A percentile compares a stretch with the other conserved stretches of the same genome.
Conservation (phyloP, 2,329 filamentous ascomycete genomes). For the Pseudogymnoascus sp. region DNA sequence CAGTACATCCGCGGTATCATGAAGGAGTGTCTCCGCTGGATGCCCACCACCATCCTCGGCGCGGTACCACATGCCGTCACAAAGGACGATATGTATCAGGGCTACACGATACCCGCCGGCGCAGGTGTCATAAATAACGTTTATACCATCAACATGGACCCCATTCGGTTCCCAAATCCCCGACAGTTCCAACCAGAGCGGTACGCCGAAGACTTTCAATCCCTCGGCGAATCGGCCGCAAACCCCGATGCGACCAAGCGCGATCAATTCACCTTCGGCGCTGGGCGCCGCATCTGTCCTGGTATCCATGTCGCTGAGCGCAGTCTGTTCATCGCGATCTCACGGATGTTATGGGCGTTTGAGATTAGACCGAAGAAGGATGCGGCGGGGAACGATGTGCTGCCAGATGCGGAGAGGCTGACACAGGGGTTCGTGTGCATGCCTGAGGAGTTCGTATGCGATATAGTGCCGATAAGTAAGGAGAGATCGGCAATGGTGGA, state of each 20-base stretch:
- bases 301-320: slow-evolving; percentile 47
- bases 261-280: slow-evolving; percentile 48
- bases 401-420: slow-evolving; percentile 30
- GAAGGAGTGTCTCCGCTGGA: slow-evolving; percentile 41
- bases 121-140: slow-evolving; percentile 33
- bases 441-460: slow-evolving; percentile 29
- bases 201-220: slow-evolving; percentile 17
- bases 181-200: slow-evolving; percentile 35
- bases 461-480: slow-evolving; percentile 26
- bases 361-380: slow-evolving; percentile 21
- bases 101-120: slow-evolving; percentile 38
- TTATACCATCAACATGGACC: slow-evolving; percentile 40
- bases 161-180: slow-evolving; percentile 33
- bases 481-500: slow-evolving; percentile 24
- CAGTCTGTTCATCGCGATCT: slow-evolving; percentile 37
- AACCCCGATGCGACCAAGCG: slow-evolving; percentile 35
- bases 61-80: slow-evolving; percentile 35
- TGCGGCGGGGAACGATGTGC: slow-evolving; percentile 23
- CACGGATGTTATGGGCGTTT: slow-evolving; percentile 30
- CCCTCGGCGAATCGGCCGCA: slow-evolving; percentile 25
- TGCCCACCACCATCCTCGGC: slow-evolving; percentile 33
- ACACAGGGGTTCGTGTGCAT: slow-evolving; percentile 33
- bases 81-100: slow-evolving; percentile 37
- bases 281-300: slow-evolving; percentile 48
- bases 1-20: slow-evolving; percentile 39